These are phyloP conservation scores for Tylopilus sp. DNA, from an alignment of 768 basidiomycete genomes.

Conservation along the genomic window DNA sequence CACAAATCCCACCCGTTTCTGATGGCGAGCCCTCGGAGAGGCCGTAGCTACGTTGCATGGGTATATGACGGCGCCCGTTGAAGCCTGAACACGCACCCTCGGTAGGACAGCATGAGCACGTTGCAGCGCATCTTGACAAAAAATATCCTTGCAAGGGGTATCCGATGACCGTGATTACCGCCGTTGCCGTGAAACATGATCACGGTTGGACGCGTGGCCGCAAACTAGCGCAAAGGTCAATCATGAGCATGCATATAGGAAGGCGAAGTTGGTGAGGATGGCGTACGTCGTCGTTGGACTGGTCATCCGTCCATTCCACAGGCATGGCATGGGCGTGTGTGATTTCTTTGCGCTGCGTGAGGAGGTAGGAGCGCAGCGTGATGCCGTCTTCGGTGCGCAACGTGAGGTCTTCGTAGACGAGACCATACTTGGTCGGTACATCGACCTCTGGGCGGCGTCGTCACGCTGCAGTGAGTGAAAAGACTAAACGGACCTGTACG, in stretches of 20 bases:
- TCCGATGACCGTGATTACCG: conserved; percentile 83
- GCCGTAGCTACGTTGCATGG: conserved; percentile 62
- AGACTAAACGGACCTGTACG: conserved; percentile 53
- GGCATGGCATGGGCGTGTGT: conserved; percentile 30
- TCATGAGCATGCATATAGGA: background rate
- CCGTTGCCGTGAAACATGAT: conserved; percentile 94
- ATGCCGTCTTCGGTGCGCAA: conserved; percentile 72
- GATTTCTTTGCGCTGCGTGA: conserved; percentile 58
- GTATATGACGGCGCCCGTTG: too few species aligned
- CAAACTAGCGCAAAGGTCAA: conserved; percentile 30
- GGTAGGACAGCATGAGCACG: conserved; percentile 90
- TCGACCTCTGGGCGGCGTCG: conserved; percentile 57
- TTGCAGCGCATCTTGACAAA: conserved; percentile 84
- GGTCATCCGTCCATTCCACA: conserved; percentile 36
- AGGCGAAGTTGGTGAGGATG: too few species aligned
- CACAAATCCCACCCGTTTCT: conserved; percentile 58
- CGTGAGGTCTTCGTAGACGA: conserved; percentile 73
- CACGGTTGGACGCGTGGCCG: conserved; percentile 68
- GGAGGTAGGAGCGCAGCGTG: conserved; percentile 71
- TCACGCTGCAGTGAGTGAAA: background rate
- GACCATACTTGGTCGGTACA: conserved; percentile 60
- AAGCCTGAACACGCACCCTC: conserved; percentile 56
- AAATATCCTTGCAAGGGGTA: conserved; percentile 85
- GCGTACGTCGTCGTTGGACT: conserved; percentile 59
- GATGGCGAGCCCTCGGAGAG: conserved; percentile 82